Conservation (phyloP, 176 grass and related monocot genomes). For the Tillandsia leiboldiana region DNA sequence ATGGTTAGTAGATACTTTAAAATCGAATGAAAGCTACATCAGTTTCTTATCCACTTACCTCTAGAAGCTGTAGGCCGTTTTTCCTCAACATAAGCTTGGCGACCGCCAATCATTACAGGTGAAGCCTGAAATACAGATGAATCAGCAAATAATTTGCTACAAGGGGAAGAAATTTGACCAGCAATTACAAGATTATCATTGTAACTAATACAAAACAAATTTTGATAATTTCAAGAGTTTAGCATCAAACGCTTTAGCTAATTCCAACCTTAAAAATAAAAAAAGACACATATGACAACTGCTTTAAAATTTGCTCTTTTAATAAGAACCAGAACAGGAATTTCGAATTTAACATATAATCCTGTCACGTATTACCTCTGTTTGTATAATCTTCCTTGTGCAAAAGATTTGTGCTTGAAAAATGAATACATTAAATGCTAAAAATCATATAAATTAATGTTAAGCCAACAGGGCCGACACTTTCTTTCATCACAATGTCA, state of each 20-base stretch:
- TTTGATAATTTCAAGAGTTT: not conserved
- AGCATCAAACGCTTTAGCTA: not conserved
- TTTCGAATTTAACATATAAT: too few species aligned
- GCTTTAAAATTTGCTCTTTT: not conserved
- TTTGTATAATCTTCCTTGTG: too few species aligned
- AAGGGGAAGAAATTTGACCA: not conserved
- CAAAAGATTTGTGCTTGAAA: too few species aligned
- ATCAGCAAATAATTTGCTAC: constrained; percentile 1
- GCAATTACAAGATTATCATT: not conserved
- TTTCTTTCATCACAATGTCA: too few species aligned
- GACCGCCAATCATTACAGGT: constrained; percentile 62
- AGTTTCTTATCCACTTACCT: constrained; percentile 29
- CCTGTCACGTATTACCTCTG: too few species aligned
- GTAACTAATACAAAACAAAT: not conserved
- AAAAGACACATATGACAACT: not conserved
- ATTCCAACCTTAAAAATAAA: not conserved
- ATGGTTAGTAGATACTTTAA: not conserved
- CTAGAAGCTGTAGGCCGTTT: constrained; percentile 61
- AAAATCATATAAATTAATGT: too few species aligned
- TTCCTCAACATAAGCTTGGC: constrained; percentile 65
- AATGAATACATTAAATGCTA: too few species aligned
- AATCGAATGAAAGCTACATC: not conserved
- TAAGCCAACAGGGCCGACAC: too few species aligned
- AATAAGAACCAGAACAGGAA: too few species aligned
- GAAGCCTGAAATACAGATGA: constrained; percentile 48